Evolutionary conservation across 306 rosid genomes (phyloP).

Genomic region (Glycine latifolia): DNA sequence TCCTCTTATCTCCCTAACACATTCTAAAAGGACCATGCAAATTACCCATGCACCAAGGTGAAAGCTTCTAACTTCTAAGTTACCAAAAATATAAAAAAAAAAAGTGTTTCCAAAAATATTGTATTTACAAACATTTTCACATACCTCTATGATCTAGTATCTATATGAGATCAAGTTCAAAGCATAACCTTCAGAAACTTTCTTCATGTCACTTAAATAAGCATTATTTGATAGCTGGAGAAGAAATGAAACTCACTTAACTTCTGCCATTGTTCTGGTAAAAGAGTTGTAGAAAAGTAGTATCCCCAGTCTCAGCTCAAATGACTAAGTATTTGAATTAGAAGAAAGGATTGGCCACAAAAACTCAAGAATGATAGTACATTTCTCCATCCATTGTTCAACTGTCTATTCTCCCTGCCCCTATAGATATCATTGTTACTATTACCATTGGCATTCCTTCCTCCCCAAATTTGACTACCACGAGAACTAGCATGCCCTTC

Average conservation of each 20-base stretch:
- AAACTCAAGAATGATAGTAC: constrained; percentile 42
- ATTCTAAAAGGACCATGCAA: neutral
- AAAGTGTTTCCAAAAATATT: constrained; percentile 30
- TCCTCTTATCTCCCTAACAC: neutral
- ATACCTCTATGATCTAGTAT: constrained; percentile 2
- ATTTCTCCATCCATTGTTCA: constrained; percentile 60
- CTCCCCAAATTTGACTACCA: constrained; percentile 38
- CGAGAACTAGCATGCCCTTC: constrained; percentile 37
- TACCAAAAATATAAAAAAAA: neutral
- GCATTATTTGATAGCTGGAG: constrained; percentile 35
- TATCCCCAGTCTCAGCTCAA: constrained; percentile 47
- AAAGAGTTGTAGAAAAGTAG: constrained; percentile 34
- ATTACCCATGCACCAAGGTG: neutral
- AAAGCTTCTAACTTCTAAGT: neutral
- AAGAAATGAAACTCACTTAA: constrained; percentile 34
- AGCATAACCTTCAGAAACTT: constrained; percentile 5
- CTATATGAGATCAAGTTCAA: constrained; percentile 34
- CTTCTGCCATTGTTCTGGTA: constrained; percentile 43
- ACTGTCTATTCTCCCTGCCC: constrained; percentile 44
- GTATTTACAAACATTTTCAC: constrained; percentile 36
- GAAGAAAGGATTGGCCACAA: constrained; percentile 69
- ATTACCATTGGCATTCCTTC: constrained; percentile 39
- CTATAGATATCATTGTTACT: constrained; percentile 24
- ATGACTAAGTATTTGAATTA: constrained; percentile 39
- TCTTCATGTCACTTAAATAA: constrained; percentile 20